phyloP scores from a whole-genome alignment of 306 rosid species.

The Quercus parvula region DNA sequence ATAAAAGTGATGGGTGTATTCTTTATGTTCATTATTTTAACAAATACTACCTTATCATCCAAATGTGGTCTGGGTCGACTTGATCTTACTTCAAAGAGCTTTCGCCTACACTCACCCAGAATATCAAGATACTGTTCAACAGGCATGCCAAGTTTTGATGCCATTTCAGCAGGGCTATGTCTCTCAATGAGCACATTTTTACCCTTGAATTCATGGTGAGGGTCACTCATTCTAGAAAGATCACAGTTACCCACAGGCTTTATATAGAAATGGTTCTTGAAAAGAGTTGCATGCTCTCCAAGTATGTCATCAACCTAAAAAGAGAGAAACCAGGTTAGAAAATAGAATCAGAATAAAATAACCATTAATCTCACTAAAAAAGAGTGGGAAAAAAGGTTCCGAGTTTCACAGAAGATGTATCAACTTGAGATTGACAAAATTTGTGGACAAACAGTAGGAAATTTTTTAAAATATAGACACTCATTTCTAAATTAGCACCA shows the following conservation, averaged over 20 bases:
- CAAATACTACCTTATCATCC: slow-evolving; percentile 74
- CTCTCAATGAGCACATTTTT: slow-evolving; percentile 83
- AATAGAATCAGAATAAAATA: not conserved
- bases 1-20: not conserved
- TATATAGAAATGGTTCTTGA: slow-evolving; percentile 71
- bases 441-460: not conserved
- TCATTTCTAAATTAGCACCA: not conserved
- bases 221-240: slow-evolving; percentile 86
- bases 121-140: slow-evolving; percentile 62
- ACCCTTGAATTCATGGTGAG: slow-evolving; percentile 79
- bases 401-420: not conserved
- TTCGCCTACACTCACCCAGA: slow-evolving; percentile 69
- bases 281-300: slow-evolving; percentile 78
- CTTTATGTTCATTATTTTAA: slow-evolving; percentile 1
- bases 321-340: slow-evolving; percentile 19
- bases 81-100: slow-evolving; percentile 72
- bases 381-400: not conserved
- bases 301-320: slow-evolving; percentile 72
- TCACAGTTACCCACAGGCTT: slow-evolving; percentile 79
- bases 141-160: slow-evolving; percentile 61
- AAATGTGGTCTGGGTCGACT: slow-evolving; percentile 81
- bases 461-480: not conserved
- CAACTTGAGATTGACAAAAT: not conserved
- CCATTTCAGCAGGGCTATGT: slow-evolving; percentile 51
- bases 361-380: not conserved